Evolutionary conservation across 768 basidiomycete genomes (phyloP), one percentile per base, ranked within the genome.

Genomic region (Auriscalpium vulgare): DNA sequence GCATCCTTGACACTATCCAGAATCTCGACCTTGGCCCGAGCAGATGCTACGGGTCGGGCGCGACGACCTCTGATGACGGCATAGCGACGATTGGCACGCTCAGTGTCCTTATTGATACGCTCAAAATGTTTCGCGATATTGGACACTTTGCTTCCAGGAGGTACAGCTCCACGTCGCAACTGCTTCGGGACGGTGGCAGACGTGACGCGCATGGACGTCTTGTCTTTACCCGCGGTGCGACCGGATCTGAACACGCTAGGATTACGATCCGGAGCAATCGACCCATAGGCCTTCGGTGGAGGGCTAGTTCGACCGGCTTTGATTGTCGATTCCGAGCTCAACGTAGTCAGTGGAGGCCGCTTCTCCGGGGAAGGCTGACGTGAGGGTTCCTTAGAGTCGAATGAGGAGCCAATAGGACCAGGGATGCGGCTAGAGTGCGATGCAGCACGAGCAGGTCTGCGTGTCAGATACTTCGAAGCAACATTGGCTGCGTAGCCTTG

Each of bases 111-210:
- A 54, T 77, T 81, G 36, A 97, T 79, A 14, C 89, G 83, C 69
- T 97, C 94, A 68, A 91, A 98, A 59, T 97, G 91, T 61, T 88
- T 85, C 10, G 94, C 82, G 13, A 97, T 91, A 54, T 85, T 91
- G 0, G 88, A 85, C 8, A 98, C 95, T 66, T 90, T 91, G 54
- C 71, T 78, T 14, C 83, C 83, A 8, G 78, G 65, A 38, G 74
- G 72, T 37, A 73, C 66, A 3, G 76, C 66, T 8, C 79, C 73
- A 21, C 83, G 75, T 51, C 86, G 81, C 64, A 85, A 75, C 21
- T 78, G 70, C 65, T 82, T 87, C 9, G 65, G 67, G 13, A 69
- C 68, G 29, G 77, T 64, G 47, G 68, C 74, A 34, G 76, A 68
- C 6, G 75, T 62, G 10, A 75, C 65, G 23, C 84, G 80, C n/a